Base-by-base conservation (phyloP, 441 rosid genomes). In the Omphalea diandra region DNA sequence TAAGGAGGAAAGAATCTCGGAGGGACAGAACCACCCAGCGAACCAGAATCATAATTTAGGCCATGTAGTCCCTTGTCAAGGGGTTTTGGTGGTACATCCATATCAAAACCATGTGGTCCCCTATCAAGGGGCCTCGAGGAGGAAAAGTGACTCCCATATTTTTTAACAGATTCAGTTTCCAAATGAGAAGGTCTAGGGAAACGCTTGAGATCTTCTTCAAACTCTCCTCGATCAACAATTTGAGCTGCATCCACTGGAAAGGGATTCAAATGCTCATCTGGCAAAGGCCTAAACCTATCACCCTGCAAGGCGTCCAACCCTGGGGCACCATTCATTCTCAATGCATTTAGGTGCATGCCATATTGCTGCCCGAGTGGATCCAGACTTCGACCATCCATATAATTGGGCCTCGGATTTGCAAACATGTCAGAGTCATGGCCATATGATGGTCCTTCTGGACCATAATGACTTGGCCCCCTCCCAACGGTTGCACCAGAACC, bases 171-270 rank as follows among this genome's bases (percentile, higher is more conserved):
- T 10, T 84, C 87, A 57, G 55, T 56, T 61, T 83, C 86, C 49
- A 81, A 27, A 76, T 65, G 77, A 73, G 84, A 70, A 66, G 86
- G 72, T 78, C 82, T 75, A 36, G 87, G 75, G 26, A 80, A 82
- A 68, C 70, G 83, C 76, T 80, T 86, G 41, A 70, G 68, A 77
- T 86, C 86, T 43, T 82, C 86, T 40, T 88, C 87, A 69, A 82
- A 79, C 64, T 68, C 83, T 61, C 81, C 80, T 35, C 63, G 79
- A 74, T 74, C 85, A 72, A 64, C 69, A 68, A 59, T 64, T 40
- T 53, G 75, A 62, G 81, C 55, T 59, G 81, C 81, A 56, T 83
- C 83, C 66, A 62, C 46, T 7, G 78, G 67, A n/a, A 79, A 76
- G 40, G 67, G 80, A 69, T 79, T 81, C 58, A 73, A 58, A 70